Base-by-base conservation (phyloP, 495 filamentous ascomycete genomes). In the Daldinia childiae region DNA sequence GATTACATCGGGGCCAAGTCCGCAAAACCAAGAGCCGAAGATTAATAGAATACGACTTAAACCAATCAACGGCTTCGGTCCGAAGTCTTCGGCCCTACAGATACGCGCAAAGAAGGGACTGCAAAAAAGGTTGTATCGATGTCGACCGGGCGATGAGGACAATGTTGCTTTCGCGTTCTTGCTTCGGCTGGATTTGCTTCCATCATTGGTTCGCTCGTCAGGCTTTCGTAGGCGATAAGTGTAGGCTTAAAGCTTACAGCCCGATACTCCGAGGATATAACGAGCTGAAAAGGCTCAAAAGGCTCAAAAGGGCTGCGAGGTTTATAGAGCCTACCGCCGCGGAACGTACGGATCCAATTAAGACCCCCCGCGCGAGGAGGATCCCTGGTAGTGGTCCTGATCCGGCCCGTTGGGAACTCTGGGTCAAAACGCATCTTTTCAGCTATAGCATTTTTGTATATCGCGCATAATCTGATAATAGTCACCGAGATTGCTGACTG, bases 71-170 rank as follows among this genome's bases (percentile, higher is more conserved):
- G 21, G 9, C 41, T 64, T 72, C 69, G 69, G 69, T 34, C 69
- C 69, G 69, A 72, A 68, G 48, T 15, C 60, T 61, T 72, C 69
- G 69, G 69, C 7, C 64, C 69, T 72, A 68, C 52, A 58, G 56
- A 26, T 3, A 36, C 3, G 15, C 43, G 57, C 38, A 30, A 52
- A 30, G 48, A 41, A 34, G 39, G 30, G 21, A n/a, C 29, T 17
- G 56, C 3, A 29, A 38, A n/a, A 9, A 43, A 36, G 9, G n/a
- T 56, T 24, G 15, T 19, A 19, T 17, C 15, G 3, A 62, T n/a
- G 21, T 38, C 11, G 7, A 45, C 26, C 19, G 1, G 55, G 15
- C 32, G 19, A 52, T 34, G 55, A 27, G 41, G 34, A n/a, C 34
- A 17, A 41, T 26, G 34, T 45, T 60, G 27, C 15, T 36, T 8